phyloP scores from a whole-genome alignment of 352 stramenopile species.

The Globisporangium echinulatum region DNA sequence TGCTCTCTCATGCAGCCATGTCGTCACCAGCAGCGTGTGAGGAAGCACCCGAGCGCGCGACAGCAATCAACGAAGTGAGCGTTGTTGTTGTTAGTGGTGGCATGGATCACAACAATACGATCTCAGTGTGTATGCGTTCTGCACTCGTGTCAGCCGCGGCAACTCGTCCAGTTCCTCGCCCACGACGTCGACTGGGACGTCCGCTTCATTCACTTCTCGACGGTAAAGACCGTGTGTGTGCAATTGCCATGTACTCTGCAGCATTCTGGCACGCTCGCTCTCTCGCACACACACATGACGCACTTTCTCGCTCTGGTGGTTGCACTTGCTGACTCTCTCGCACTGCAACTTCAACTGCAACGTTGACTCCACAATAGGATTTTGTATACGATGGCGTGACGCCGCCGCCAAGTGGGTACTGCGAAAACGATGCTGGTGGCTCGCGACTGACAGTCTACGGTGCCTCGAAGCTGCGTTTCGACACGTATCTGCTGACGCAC shows the following conservation, averaged over 20 bases:
- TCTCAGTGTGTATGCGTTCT: not conserved
- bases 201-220: conserved; percentile 59
- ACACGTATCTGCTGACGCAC: conserved; percentile 23
- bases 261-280: no score
- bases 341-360: not conserved
- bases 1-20: conserved; percentile 25
- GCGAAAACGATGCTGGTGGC: conserved; percentile 21
- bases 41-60: conserved; percentile 30
- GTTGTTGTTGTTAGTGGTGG: no score
- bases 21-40: conserved; percentile 53
- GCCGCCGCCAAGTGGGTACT: conserved; percentile 21
- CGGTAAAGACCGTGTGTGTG: conserved; percentile 8
- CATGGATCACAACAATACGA: not conserved
- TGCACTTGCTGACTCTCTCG: not conserved
- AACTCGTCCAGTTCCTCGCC: conserved; percentile 26
- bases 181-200: conserved; percentile 16
- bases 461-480: conserved; percentile 43
- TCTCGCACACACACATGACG: not conserved
- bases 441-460: conserved; percentile 36
- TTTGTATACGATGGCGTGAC: conserved; percentile 51
- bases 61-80: conserved; percentile 39
- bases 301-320: not conserved
- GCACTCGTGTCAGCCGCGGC: conserved; percentile 19
- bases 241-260: no score
- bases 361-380: conserved; percentile 20